Conservation (phyloP, 805 yeast genomes). For the Cyberlindnera xishuangbannaensis region DNA sequence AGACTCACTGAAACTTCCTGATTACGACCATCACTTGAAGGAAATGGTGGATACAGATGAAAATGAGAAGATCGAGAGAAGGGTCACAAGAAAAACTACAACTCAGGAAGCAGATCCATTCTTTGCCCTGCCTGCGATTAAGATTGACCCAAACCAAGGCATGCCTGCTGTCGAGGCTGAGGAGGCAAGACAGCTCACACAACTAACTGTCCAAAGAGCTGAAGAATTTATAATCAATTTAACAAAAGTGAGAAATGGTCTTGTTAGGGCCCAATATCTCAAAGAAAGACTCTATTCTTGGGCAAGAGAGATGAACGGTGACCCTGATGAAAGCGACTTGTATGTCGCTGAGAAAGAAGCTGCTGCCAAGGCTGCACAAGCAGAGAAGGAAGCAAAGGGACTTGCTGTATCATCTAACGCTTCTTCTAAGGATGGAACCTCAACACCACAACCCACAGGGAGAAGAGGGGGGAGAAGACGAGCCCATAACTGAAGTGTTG, state of each 20-base stretch:
- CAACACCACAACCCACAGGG: conserved; percentile 15
- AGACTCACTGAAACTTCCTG: conserved; percentile 57
- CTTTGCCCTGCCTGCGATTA: conserved; percentile 52
- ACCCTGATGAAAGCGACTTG: conserved; percentile 40
- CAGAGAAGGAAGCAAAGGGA: conserved; percentile 15
- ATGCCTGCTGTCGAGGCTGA: conserved; percentile 53
- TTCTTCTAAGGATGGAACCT: conserved; percentile 4
- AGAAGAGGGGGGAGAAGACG: conserved; percentile 20
- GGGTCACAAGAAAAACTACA: conserved; percentile 25
- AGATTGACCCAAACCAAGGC: conserved; percentile 41
- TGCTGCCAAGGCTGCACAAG: conserved; percentile 17
- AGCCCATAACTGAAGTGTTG: conserved; percentile 1
- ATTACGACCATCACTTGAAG: conserved; percentile 39
- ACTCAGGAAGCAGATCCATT: conserved; percentile 49
- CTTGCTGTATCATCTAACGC: conserved; percentile 7
- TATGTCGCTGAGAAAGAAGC: conserved; percentile 29
- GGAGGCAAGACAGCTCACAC: conserved; percentile 67
- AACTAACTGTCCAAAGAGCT: conserved; percentile 72
- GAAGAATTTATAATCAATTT: conserved; percentile 84
- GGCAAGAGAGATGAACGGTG: conserved; percentile 81
- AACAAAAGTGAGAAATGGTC: conserved; percentile 64
- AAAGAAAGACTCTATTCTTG: conserved; percentile 67
- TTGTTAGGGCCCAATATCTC: conserved; percentile 72
- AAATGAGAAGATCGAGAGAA: conserved; percentile 22
- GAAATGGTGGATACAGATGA: conserved; percentile 17